A percentile compares a stretch with the other conserved stretches of the same genome.
phyloP scores from a whole-genome alignment of 2,329 filamentous ascomycete species.

The Penicillium crustosum region DNA sequence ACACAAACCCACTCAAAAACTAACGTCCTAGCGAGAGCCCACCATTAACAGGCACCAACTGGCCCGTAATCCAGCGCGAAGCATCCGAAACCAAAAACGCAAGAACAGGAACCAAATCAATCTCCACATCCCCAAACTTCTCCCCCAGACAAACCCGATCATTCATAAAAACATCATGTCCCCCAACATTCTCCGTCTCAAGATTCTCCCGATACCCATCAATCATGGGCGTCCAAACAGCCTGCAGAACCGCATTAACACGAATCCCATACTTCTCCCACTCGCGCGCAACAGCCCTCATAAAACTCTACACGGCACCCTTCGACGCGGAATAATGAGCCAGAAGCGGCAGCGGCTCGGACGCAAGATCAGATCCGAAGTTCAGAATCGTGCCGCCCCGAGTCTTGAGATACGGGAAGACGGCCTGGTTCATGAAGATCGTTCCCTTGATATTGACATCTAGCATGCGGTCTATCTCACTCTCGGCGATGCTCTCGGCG shows the following conservation, averaged over 20 bases:
- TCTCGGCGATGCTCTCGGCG: background rate
- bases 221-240: conserved; percentile 1
- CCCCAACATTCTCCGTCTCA: background rate
- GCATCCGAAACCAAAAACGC: conserved; percentile 1
- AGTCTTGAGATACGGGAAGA: background rate
- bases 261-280: background rate
- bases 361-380: background rate
- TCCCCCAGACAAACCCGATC: background rate
- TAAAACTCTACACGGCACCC: background rate
- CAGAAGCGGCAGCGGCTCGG: background rate
- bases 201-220: background rate
- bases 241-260: background rate
- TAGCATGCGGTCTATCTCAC: background rate
- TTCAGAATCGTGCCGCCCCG: background rate
- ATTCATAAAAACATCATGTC: background rate
- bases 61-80: background rate
- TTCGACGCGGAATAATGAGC: background rate
- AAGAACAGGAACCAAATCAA: background rate
- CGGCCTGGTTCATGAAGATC: background rate
- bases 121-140: background rate
- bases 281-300: background rate
- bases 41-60: background rate
- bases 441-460: background rate
- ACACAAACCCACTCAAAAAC: background rate
- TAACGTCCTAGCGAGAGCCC: background rate